Conservation (phyloP, 1,139 yeast species). For the Yamadazyma trypodendri region DNA sequence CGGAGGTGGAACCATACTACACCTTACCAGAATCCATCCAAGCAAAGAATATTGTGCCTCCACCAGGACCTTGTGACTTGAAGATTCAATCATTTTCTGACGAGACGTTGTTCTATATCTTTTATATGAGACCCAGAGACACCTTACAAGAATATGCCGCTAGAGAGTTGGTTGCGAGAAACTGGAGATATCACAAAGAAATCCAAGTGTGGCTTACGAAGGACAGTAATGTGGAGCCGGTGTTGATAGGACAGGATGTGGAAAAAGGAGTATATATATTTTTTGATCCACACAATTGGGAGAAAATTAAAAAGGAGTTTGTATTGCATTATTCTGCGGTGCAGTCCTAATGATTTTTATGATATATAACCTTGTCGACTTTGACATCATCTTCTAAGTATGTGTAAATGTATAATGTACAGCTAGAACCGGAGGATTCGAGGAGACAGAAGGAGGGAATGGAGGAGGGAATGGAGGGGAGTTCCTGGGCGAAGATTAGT, state of each 20-base stretch:
- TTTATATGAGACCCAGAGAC: constrained; percentile 92
- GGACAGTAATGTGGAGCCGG: constrained; percentile 87
- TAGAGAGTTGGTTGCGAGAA: constrained; percentile 80
- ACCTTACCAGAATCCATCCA: constrained; percentile 58
- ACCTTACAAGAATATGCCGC: constrained; percentile 93
- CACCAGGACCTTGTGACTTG: constrained; percentile 53
- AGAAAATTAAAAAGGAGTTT: constrained; percentile 83
- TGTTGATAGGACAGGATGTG: constrained; percentile 77
- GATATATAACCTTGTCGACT: constrained; percentile 85
- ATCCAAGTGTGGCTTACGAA: constrained; percentile 96
- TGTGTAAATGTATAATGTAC: constrained; percentile 85
- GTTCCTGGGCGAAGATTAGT: neutral
- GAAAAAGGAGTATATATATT: constrained; percentile 96
- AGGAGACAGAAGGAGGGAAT: constrained; percentile 89
- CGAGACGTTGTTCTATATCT: constrained; percentile 89
- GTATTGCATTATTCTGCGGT: constrained; percentile 63
- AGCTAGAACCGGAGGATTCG: constrained; percentile 74
- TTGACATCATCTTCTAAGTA: constrained; percentile 79
- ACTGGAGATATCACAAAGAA: constrained; percentile 97
- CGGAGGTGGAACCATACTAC: constrained; percentile 87
- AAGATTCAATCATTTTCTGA: constrained; percentile 79
- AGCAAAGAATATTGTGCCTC: constrained; percentile 46
- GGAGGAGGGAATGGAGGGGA: constrained; percentile 15
- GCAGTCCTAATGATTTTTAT: constrained; percentile 54
- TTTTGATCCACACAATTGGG: constrained; percentile 97